These are phyloP conservation scores for Hypoxylon sp. DNA, from an alignment of 2,329 filamentous ascomycete genomes.

Conservation along the genomic window DNA sequence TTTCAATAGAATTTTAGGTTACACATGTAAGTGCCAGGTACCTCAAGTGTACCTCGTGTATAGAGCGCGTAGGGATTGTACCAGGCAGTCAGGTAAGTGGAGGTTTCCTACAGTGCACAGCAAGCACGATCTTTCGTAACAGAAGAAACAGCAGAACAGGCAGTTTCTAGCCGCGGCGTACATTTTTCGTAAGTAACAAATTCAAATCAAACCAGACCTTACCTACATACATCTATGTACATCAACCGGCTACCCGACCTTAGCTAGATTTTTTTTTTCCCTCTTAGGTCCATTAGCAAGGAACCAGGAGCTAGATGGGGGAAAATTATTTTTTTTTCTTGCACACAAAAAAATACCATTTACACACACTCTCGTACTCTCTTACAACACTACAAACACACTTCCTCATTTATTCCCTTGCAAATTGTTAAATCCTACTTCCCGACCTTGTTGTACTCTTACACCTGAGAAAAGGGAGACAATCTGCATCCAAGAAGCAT, in stretches of 20 bases:
- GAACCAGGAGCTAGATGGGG: constrained; percentile 27
- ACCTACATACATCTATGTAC: background rate
- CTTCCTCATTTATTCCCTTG: constrained; percentile 41
- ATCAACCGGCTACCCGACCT: constrained; percentile 38
- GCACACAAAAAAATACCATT: constrained; percentile 43
- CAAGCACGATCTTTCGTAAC: constrained; percentile 20
- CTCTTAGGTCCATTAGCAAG: constrained; percentile 42
- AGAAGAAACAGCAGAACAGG: constrained; percentile 3
- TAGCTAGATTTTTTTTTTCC: constrained; percentile 31
- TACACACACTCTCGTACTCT: constrained; percentile 29
- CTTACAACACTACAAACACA: constrained; percentile 40
- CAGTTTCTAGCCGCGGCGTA: constrained; percentile 31
- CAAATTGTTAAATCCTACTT: constrained; percentile 42
- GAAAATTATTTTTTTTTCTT: constrained; percentile 33
- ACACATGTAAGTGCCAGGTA: constrained; percentile 1
- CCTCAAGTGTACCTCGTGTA: constrained; percentile 4
- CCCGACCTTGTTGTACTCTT: constrained; percentile 33
- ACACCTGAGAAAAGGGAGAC: constrained; percentile 26
- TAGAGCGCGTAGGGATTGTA: background rate
- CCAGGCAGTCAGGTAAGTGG: constrained; percentile 11
- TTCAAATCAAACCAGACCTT: constrained; percentile 27
- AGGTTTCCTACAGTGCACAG: constrained; percentile 13
- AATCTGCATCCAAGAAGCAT: constrained; percentile 27
- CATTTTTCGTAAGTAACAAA: constrained; percentile 35
- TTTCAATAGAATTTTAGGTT: background rate